A percentile compares a stretch with the other conserved stretches of the same genome.
Evolutionary conservation across 2,329 filamentous ascomycete species (phyloP).

Genomic region (Pestalotiopsis sp.): DNA sequence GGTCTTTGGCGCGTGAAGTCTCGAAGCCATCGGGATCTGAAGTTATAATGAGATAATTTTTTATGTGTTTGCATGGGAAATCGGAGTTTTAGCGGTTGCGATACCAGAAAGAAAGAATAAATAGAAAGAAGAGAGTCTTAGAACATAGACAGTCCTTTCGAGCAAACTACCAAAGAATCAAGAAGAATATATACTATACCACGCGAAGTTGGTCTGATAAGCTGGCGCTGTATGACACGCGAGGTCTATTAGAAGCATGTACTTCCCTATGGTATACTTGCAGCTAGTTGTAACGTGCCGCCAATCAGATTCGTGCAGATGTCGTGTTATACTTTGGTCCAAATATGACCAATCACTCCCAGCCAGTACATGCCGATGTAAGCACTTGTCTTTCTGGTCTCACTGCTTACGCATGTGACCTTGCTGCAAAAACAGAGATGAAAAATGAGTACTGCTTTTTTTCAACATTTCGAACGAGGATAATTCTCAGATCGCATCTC

Average conservation of each 20-base stretch:
- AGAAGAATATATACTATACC: background rate
- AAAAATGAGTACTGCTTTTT: background rate
- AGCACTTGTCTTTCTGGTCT: too few relatives aligned
- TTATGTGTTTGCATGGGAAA: constrained; percentile 14
- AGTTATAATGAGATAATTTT: background rate
- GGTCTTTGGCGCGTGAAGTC: constrained; percentile 56
- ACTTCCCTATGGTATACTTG: too few relatives aligned
- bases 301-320: too few relatives aligned
- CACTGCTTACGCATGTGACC: too few relatives aligned
- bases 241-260: background rate
- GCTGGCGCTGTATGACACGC: background rate
- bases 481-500: background rate
- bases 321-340: too few relatives aligned
- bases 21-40: too few relatives aligned
- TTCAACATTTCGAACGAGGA: background rate
- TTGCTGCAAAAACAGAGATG: background rate
- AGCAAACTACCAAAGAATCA: background rate
- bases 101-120: background rate
- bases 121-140: background rate
- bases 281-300: too few relatives aligned
- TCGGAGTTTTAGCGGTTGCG: background rate
- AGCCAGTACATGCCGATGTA: too few relatives aligned
- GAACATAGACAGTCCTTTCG: background rate
- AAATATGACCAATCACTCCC: too few relatives aligned
- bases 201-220: background rate